These are phyloP conservation scores for Ceratonia siliqua DNA, from an alignment of 306 rosid genomes.

Conservation along the genomic window DNA sequence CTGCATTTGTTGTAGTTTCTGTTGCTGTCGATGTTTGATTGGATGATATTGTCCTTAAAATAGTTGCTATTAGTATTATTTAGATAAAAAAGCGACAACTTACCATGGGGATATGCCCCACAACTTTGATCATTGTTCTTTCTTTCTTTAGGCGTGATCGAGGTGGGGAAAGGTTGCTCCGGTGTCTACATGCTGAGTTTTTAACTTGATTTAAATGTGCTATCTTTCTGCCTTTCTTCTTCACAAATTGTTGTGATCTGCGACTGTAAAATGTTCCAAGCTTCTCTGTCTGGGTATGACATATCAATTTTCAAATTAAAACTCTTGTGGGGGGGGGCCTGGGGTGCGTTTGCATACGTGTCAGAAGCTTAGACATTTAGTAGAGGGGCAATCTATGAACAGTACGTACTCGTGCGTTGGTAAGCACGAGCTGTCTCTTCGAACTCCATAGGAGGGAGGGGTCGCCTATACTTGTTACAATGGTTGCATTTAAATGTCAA, in stretches of 20 bases:
- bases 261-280: not conserved
- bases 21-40: conserved; percentile 39
- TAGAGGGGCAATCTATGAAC: conserved; percentile 25
- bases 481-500: not conserved
- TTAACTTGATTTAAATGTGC: not conserved
- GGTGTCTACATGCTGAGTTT: not conserved
- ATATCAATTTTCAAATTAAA: no score
- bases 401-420: not conserved
- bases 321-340: not conserved
- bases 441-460: not conserved
- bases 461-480: not conserved
- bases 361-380: not conserved
- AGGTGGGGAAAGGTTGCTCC: not conserved
- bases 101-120: conserved; percentile 25
- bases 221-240: not conserved
- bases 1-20: conserved; percentile 24
- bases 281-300: not conserved
- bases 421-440: conserved; percentile 19
- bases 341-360: conserved; percentile 5
- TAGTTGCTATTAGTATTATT: no score
- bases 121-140: not conserved
- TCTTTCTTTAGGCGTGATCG: not conserved
- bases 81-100: conserved; percentile 30
- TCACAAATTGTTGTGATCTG: not conserved
- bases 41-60: conserved; percentile 28